Evolutionary conservation across 148 eudicot genomes (phyloP), one percentile per base, ranked within the genome.

Genomic region (Rhododendron henanense): DNA sequence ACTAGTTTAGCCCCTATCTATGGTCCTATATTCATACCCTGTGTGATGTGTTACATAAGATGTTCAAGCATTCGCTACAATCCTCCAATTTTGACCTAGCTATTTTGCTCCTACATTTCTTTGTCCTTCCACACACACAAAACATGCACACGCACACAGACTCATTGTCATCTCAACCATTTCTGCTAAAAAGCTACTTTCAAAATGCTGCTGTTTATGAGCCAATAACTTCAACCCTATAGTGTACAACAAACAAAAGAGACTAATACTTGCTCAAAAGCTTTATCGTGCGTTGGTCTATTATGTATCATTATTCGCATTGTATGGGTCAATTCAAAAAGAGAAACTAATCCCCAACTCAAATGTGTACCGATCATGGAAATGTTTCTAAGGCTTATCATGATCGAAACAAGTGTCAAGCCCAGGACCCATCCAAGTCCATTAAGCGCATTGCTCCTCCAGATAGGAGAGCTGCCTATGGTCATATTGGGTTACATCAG

Each of bases 51-150:
- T 63, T 23, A 5, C 41, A 82, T 50, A 41, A 83, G 76, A 83
- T 23, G 75, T 23, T n/a, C 19, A 83, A 9, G 35, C 75, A 77
- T 41, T 19, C 31, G 16, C 48, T 51, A 76, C 47, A 77, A 44
- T 77, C 79, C 79, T 76, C 47, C 45, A 41, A 78, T 10, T 78
- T 78, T 44, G 10, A 83, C 39, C 82, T 79, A 50, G 82, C 61
- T 25, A 79, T 48, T 48, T 6, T 77, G 25, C 80, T 41, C 47
- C 41, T 5, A 35, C 37, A 74, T 75, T 39, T 76, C n/a, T 37
- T 37, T 33, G 78, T 14, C 45, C 48, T 76, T 18, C 51, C 15
- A 77, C 28, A 18, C 23, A 2, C 80, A 19, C 18, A 76, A 6
- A 76, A 74, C 78, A 74, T 4, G 28, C 11, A 23, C 23, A 4